These are phyloP conservation scores for Salicornia ramosissima DNA, from an alignment of 148 eudicot genomes.

Conservation along the genomic window DNA sequence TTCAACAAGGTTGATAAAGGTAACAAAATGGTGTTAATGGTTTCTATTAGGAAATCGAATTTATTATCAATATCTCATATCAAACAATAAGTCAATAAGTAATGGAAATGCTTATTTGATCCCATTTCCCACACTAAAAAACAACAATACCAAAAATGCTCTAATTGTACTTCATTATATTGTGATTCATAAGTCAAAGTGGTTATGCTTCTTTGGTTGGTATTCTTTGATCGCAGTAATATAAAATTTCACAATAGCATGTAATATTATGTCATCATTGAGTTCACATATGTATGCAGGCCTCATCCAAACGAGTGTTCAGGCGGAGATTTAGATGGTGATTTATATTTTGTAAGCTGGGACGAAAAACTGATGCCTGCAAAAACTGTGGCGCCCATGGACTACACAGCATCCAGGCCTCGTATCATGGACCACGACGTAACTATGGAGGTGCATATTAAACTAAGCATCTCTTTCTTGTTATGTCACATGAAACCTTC, in stretches of 20 bases:
- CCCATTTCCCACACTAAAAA: too few species aligned
- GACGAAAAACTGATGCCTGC: slow-evolving; percentile 66
- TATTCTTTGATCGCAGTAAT: not conserved
- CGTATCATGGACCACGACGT: slow-evolving; percentile 96
- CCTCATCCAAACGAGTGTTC: slow-evolving; percentile 99
- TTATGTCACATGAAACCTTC: not conserved
- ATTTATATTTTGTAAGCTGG: slow-evolving; percentile 88
- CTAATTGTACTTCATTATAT: not conserved
- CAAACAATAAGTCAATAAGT: too few species aligned
- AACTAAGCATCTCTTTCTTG: not conserved
- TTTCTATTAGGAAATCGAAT: too few species aligned
- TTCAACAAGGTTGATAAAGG: too few species aligned
- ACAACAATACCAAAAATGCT: too few species aligned
- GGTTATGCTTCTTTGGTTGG: not conserved
- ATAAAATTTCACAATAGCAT: not conserved
- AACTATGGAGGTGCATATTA: slow-evolving; percentile 54
- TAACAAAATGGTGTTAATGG: too few species aligned
- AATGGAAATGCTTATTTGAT: too few species aligned
- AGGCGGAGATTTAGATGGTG: slow-evolving; percentile 98
- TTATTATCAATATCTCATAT: too few species aligned
- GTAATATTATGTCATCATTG: not conserved
- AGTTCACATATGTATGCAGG: slow-evolving; percentile 35
- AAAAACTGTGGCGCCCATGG: slow-evolving; percentile 79
- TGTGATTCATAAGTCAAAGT: not conserved
- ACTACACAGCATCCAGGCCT: slow-evolving; percentile 79